A percentile compares a stretch with the other conserved stretches of the same genome.
Evolutionary conservation across 148 eudicot genomes (phyloP).

Genomic region (Vaccinium myrtillus): DNA sequence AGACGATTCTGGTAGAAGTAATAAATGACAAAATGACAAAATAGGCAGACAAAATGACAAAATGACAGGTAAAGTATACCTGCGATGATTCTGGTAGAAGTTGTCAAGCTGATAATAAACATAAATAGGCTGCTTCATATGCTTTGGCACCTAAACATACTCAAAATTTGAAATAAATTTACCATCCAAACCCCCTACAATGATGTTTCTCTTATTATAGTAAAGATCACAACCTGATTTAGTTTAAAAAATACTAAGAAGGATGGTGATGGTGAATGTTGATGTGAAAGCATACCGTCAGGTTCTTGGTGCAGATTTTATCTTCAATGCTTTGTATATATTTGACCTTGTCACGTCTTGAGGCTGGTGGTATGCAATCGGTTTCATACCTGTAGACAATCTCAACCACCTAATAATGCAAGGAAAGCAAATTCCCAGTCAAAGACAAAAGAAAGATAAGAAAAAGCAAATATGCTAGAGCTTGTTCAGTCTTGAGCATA

Average conservation of each 20-base stretch:
- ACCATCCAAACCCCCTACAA: background rate
- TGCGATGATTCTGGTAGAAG: conserved; percentile 97
- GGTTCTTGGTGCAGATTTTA: conserved; percentile 64
- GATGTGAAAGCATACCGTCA: conserved; percentile 43
- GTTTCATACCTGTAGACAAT: conserved; percentile 79
- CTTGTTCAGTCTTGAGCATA: conserved; percentile 32
- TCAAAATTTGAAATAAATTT: too few relatives aligned
- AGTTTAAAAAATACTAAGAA: background rate
- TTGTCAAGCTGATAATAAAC: conserved; percentile 97
- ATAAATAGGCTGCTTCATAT: conserved; percentile 83
- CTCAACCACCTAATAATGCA: conserved; percentile 80
- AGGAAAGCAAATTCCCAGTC: conserved; percentile 21
- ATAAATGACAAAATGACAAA: too few relatives aligned
- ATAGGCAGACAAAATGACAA: background rate
- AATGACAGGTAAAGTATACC: conserved; percentile 35
- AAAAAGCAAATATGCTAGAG: background rate
- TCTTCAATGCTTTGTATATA: conserved; percentile 47
- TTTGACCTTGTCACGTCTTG: conserved; percentile 48
- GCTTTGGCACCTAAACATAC: conserved; percentile 49
- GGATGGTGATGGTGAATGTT: background rate
- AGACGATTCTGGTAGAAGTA: too few relatives aligned
- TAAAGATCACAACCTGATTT: background rate
- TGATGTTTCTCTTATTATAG: background rate
- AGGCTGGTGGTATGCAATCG: conserved; percentile 48
- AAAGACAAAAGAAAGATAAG: conserved; percentile 9